Base-by-base conservation (phyloP, 148 eudicot genomes). In the Cornus florida region DNA sequence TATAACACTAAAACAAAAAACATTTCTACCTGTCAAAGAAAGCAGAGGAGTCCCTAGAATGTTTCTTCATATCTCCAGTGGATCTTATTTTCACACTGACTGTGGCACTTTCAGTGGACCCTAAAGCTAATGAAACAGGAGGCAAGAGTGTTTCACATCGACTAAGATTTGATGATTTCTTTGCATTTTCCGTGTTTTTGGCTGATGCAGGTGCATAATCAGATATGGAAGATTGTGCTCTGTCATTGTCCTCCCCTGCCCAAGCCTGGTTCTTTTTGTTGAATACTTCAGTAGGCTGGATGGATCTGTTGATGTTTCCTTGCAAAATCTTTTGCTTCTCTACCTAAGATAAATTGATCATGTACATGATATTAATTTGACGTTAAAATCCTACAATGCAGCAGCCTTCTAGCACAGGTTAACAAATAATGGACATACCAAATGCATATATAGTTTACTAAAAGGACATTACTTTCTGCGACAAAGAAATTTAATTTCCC, bases 301-400 rank as follows among this genome's bases (percentile, higher is more conserved):
- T 72, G 53, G 82, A 86, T 79, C 76, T 89, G 72, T 77, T 82
- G 17, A 75, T 62, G 86, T 92, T 88, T 75, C 87, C 87, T 80
- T 81, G 90, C 83, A 97, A 79, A 78, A 97, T 97, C 80, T 86
- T 97, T 81, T 94, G 94, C 82, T 91, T 97, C 84, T 92, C 99
- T 83, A 92, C 98, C 99, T 97, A 74, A 74, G 86, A 75, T 23
- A 28, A 28, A 50, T 67, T 74, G 50, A 62, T 16, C 28, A 31
- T 22, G 41, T 57, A 4, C 70, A 69, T 32, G 9, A 67, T 6
- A 56, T 74, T 69, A 60, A 33, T 23, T 35, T 39, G 35, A 33
- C 48, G 10, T 32, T 33, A 71, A 28, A 28, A n/a, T 43, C 70
- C 33, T 20, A 46, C 10, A 23, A 38, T 39, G 46, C 62, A 68